Conservation (phyloP, 2,329 filamentous ascomycete species). For the Aspergillus costaricaensis region DNA sequence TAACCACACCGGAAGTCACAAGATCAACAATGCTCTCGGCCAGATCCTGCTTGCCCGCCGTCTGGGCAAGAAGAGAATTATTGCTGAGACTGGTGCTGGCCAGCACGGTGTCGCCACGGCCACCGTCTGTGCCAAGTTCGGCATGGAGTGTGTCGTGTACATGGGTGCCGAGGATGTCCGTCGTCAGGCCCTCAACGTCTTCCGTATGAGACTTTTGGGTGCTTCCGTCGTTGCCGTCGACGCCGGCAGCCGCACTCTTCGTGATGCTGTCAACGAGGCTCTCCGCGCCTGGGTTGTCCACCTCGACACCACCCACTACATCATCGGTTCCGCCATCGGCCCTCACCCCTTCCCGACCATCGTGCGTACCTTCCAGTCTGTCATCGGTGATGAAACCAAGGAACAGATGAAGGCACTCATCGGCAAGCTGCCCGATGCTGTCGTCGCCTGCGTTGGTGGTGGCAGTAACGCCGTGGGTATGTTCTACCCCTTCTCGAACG, state of each 20-base stretch:
- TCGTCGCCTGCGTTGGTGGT: constrained; percentile 94
- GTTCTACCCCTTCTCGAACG: constrained; percentile 94
- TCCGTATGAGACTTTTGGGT: constrained; percentile 95
- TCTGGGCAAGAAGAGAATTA: constrained; percentile 93
- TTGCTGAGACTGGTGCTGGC: constrained; percentile 94
- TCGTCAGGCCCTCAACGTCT: constrained; percentile 94
- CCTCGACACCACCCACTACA: constrained; percentile 94
- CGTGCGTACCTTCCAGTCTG: constrained; percentile 93
- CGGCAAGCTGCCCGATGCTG: constrained; percentile 89
- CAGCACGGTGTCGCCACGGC: constrained; percentile 98
- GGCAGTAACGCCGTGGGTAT: constrained; percentile 95
- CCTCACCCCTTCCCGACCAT: constrained; percentile 98
- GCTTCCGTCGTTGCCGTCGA: constrained; percentile 92
- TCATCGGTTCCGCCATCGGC: constrained; percentile 95
- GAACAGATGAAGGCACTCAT: constrained; percentile 81
- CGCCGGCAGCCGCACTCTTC: constrained; percentile 78
- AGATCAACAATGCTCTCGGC: constrained; percentile 98
- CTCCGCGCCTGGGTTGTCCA: constrained; percentile 91
- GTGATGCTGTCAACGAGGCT: constrained; percentile 92
- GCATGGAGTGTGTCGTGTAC: constrained; percentile 96
- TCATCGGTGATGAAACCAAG: constrained; percentile 95
- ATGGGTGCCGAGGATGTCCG: constrained; percentile 99
- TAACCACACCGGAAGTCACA: constrained; percentile 97
- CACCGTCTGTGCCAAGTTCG: constrained; percentile 96
- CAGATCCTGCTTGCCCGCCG: constrained; percentile 84